phyloP scores from a whole-genome alignment of 257 asterid species.

The Fraxinus pennsylvanica region DNA sequence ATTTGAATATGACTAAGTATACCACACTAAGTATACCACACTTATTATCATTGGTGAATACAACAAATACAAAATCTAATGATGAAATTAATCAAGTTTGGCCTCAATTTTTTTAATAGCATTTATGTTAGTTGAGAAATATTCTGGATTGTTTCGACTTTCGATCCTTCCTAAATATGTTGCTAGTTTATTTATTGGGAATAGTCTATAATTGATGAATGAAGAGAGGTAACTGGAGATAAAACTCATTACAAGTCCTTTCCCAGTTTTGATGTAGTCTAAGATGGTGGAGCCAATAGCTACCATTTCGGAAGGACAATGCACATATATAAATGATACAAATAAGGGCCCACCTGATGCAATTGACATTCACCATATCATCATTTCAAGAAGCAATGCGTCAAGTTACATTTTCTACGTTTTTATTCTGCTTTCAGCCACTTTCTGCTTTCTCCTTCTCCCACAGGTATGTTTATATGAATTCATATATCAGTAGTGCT shows the following conservation, averaged over 20 bases:
- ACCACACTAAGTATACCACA: too few species aligned
- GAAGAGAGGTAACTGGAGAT: background rate
- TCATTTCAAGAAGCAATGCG: slow-evolving; percentile 35
- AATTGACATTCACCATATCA: slow-evolving; percentile 70
- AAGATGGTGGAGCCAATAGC: slow-evolving; percentile 34
- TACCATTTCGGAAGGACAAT: slow-evolving; percentile 42
- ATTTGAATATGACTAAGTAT: too few species aligned
- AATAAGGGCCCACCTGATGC: slow-evolving; percentile 53
- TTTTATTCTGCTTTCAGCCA: slow-evolving; percentile 40
- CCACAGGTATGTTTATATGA: slow-evolving; percentile 43
- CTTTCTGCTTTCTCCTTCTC: slow-evolving; percentile 33
- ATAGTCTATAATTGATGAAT: background rate
- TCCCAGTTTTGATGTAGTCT: slow-evolving; percentile 16
- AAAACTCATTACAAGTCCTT: background rate
- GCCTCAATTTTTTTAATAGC: background rate
- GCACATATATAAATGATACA: slow-evolving; percentile 52
- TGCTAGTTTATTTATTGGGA: background rate
- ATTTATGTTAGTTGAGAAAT: background rate
- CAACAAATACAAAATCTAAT: background rate
- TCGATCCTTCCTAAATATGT: background rate
- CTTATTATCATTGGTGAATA: background rate
- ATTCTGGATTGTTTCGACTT: background rate
- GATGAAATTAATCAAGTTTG: background rate
- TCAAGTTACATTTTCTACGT: slow-evolving; percentile 36
- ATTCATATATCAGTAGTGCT: background rate